Base-by-base conservation (phyloP, 495 filamentous ascomycete genomes). In the Talaromyces adpressus region DNA sequence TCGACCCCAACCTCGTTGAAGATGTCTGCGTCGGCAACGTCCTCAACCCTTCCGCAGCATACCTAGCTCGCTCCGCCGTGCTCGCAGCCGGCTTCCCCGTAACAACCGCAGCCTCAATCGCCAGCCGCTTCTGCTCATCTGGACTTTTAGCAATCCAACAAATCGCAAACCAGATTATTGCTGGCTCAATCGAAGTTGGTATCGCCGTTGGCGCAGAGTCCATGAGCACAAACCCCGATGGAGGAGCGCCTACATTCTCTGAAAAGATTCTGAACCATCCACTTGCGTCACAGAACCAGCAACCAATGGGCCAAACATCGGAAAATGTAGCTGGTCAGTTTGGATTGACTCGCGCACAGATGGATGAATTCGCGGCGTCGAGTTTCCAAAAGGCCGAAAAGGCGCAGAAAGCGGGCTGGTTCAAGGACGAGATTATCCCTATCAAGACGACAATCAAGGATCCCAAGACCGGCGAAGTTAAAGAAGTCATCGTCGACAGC, bases 61-160 rank as follows among this genome's bases (percentile, higher is more conserved):
- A 97, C 81, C 89, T 93, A 69, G 83, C 88, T 63, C 92, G 93
- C 62, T 91, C 91, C 32, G 91, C 93, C 20, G 82, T 90, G 25
- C 89, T 98, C 64, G 90, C 91, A 36, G 93, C 93, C 57, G 93
- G 93, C 65, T 94, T 92, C 80, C 93, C 93, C 62, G 93, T 90
- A 68, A 96, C 92, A 16, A 82, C 89, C 34, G 83, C 85, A 60
- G 88, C 89, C 59, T 93, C 85, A 20, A 83, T 87, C 62, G 81
- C 91, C 41, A 98, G 97, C 82, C 89, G 93, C 58, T 97, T 97
- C 84, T 98, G 93, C 82, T 95, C 91, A 12, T 97, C 93, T 5
- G 93, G 93, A 29, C 86, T 98, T 57, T 90, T 96, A 69, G 91
- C 93, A 34, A 86, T 92, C 25, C 93, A 94, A 75, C 91, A 96